A percentile compares a stretch with the other conserved stretches of the same genome.
These are phyloP conservation scores for Metschnikowia cerradonensis DNA, from an alignment of 805 yeast species.

Conservation along the genomic window DNA sequence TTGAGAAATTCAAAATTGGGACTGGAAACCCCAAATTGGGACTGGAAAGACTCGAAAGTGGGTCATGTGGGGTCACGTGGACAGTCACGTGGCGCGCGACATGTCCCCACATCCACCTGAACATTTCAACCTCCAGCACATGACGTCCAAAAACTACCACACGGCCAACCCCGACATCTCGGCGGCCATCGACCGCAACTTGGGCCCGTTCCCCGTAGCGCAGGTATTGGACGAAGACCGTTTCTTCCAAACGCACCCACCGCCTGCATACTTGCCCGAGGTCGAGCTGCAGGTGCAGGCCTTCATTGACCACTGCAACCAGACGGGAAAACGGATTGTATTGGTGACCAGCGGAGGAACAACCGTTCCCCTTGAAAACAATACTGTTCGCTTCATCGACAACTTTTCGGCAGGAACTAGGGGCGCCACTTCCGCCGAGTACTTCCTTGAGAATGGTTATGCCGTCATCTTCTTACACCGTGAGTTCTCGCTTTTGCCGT, in stretches of 20 bases:
- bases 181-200: conserved; percentile 74
- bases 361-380: conserved; percentile 94
- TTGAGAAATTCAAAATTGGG: too few species aligned
- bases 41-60: too few species aligned
- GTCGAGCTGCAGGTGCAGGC: conserved; percentile 52
- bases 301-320: conserved; percentile 57
- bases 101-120: background rate
- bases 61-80: too few species aligned
- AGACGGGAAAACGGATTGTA: conserved; percentile 53
- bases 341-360: conserved; percentile 96
- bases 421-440: conserved; percentile 95
- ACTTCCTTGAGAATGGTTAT: conserved; percentile 78
- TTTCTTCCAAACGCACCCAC: conserved; percentile 67
- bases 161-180: conserved; percentile 69
- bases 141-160: conserved; percentile 18
- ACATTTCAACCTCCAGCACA: background rate
- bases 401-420: conserved; percentile 97
- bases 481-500: conserved; percentile 88
- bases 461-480: conserved; percentile 91
- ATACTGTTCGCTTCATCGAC: conserved; percentile 94
- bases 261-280: conserved; percentile 70
- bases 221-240: conserved; percentile 63
- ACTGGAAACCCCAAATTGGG: too few species aligned
- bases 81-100: too few species aligned
- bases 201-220: conserved; percentile 79